Evolutionary conservation across 192 early-diverging fungal species (phyloP).

Genomic region (Entomortierella parvispora): DNA sequence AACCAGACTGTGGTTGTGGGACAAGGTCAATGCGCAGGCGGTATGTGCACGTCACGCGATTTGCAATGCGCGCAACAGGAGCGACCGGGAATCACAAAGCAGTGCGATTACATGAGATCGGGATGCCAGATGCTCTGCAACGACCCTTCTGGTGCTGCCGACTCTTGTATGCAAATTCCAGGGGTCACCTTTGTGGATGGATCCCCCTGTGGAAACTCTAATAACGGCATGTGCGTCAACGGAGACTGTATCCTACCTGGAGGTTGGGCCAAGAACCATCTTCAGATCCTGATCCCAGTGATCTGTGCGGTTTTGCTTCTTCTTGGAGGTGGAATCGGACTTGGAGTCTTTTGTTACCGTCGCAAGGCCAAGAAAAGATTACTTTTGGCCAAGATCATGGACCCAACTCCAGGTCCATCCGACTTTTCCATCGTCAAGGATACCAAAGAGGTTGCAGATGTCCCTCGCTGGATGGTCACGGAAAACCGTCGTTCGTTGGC

Average conservation of each 20-base stretch:
- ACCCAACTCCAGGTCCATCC: too few species aligned
- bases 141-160: constrained; percentile 42
- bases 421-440: too few species aligned
- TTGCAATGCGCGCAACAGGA: constrained; percentile 65
- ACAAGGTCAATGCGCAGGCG: constrained; percentile 64
- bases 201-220: constrained; percentile 65
- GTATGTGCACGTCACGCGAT: constrained; percentile 78
- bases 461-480: too few species aligned
- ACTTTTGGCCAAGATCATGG: too few species aligned
- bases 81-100: constrained; percentile 58
- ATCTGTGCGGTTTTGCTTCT: neutral
- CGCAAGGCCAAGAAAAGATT: neutral
- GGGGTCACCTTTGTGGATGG: constrained; percentile 72
- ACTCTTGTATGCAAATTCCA: constrained; percentile 22
- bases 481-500: too few species aligned
- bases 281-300: constrained; percentile 14
- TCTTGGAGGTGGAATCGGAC: constrained; percentile 4
- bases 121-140: constrained; percentile 71
- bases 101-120: constrained; percentile 56
- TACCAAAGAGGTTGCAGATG: too few species aligned
- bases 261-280: constrained; percentile 11
- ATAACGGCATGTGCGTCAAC: constrained; percentile 63
- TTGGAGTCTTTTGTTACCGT: constrained; percentile 6
- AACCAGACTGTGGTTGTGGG: constrained; percentile 20
- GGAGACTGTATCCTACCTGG: constrained; percentile 55